These are phyloP conservation scores for Acidomyces sp. DNA, from an alignment of 495 filamentous ascomycete genomes.

Conservation along the genomic window DNA sequence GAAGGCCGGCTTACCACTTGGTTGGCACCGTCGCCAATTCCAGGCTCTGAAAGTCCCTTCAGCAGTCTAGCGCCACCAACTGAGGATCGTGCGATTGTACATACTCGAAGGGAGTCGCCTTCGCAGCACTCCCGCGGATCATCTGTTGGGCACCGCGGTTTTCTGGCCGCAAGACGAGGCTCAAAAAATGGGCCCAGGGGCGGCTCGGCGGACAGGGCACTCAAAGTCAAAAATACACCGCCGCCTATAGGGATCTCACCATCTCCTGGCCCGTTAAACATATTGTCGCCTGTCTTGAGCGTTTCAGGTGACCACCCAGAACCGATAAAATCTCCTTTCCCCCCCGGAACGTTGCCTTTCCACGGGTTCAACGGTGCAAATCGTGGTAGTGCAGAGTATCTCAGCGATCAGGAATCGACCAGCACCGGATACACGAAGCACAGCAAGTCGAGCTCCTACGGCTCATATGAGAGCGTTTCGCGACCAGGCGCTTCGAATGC, in stretches of 20 bases:
- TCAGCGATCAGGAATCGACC: constrained; percentile 13
- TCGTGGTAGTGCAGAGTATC: constrained; percentile 1
- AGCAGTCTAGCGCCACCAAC: not conserved
- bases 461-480: constrained; percentile 4
- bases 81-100: not conserved
- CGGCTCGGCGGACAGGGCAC: too few species aligned
- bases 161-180: constrained; percentile 14
- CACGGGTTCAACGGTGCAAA: constrained; percentile 2
- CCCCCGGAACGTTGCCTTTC: constrained; percentile 2
- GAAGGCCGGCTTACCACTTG: constrained; percentile 4
- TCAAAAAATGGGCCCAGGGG: not conserved
- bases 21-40: constrained; percentile 1
- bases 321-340: not conserved
- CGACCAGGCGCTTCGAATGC: not conserved
- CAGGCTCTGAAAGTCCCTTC: not conserved
- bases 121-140: not conserved
- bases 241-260: not conserved
- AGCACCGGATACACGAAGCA: constrained; percentile 2
- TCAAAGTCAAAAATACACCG: too few species aligned
- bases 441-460: constrained; percentile 13
- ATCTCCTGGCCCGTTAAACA: not conserved
- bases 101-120: not conserved
- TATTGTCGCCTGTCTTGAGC: constrained; percentile 15
- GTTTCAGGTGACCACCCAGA: constrained; percentile 3
- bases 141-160: constrained; percentile 17